These are phyloP conservation scores for Hypomyces perniciosus DNA, from an alignment of 2,329 filamentous ascomycete genomes.

Conservation along the genomic window DNA sequence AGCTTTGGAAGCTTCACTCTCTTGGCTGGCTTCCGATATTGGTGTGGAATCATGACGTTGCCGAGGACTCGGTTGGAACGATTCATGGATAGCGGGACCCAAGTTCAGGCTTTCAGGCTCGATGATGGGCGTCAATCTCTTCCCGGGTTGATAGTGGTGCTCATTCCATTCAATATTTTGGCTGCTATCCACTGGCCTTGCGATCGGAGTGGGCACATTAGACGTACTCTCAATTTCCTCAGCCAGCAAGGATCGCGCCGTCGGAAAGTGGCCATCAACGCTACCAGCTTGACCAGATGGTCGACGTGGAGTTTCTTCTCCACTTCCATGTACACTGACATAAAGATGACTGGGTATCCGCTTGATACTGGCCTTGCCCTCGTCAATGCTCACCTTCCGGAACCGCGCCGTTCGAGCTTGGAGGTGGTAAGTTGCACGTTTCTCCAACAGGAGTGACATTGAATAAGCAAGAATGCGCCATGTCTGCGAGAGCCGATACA, in stretches of 20 bases:
- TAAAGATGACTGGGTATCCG: constrained; percentile 23
- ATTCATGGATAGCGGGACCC: constrained; percentile 40
- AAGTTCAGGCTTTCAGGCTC: constrained; percentile 47
- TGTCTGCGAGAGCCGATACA: constrained; percentile 57
- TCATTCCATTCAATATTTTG: constrained; percentile 18
- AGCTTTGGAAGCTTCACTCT: constrained; percentile 40
- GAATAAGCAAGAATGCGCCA: constrained; percentile 57
- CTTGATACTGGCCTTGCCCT: constrained; percentile 22
- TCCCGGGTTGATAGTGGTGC: constrained; percentile 27
- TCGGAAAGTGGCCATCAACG: constrained; percentile 27
- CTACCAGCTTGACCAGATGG: constrained; percentile 22
- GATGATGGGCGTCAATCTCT: constrained; percentile 40
- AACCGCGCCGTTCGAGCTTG: constrained; percentile 40
- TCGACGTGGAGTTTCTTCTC: constrained; percentile 34
- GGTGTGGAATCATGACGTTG: constrained; percentile 45
- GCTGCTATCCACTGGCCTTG: constrained; percentile 42
- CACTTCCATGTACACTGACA: constrained; percentile 21
- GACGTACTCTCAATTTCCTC: constrained; percentile 58
- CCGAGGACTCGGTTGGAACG: constrained; percentile 31
- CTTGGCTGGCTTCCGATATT: constrained; percentile 45
- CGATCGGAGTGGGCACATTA: constrained; percentile 55
- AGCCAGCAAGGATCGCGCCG: constrained; percentile 42
- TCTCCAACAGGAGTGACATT: constrained; percentile 46
- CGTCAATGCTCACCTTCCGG: constrained; percentile 27
- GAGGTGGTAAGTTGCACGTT: constrained; percentile 52